phyloP scores from a whole-genome alignment of 129 eudicot genomes.

The Kitagawia praeruptora region DNA sequence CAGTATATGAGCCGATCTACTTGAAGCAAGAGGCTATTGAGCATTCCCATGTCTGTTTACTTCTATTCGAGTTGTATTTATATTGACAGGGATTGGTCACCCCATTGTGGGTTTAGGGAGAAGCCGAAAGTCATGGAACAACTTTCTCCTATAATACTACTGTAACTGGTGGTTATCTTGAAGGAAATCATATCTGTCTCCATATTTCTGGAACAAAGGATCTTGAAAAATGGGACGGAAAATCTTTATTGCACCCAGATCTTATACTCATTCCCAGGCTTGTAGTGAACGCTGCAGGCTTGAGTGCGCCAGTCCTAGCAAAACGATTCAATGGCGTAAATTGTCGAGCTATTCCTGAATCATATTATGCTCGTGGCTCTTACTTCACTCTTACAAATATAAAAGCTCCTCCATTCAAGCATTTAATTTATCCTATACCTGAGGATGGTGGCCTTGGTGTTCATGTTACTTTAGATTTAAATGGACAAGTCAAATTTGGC shows the following conservation, averaged over 20 bases:
- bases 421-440: slow-evolving; percentile 81
- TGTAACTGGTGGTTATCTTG: slow-evolving; percentile 58
- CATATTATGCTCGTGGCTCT: slow-evolving; percentile 78
- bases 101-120: slow-evolving; percentile 72
- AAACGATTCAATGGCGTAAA: slow-evolving; percentile 45
- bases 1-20: not conserved
- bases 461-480: slow-evolving; percentile 84
- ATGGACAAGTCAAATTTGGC: slow-evolving; percentile 83
- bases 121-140: slow-evolving; percentile 79
- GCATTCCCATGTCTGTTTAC: slow-evolving; percentile 1
- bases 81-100: slow-evolving; percentile 61
- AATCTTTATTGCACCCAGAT: slow-evolving; percentile 40
- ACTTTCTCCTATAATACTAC: slow-evolving; percentile 61
- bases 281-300: slow-evolving; percentile 82
- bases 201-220: slow-evolving; percentile 50
- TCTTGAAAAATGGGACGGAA: slow-evolving; percentile 28
- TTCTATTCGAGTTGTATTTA: slow-evolving; percentile 23
- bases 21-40: not conserved
- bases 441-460: slow-evolving; percentile 96
- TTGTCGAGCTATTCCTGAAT: slow-evolving; percentile 30
- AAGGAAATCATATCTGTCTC: slow-evolving; percentile 45
- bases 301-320: slow-evolving; percentile 66
- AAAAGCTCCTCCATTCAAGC: slow-evolving; percentile 57
- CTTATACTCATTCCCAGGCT: slow-evolving; percentile 55
- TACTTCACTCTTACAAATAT: slow-evolving; percentile 58